These are phyloP conservation scores for Cyberlindnera saturnus DNA, from an alignment of 805 yeast species.

Conservation along the genomic window DNA sequence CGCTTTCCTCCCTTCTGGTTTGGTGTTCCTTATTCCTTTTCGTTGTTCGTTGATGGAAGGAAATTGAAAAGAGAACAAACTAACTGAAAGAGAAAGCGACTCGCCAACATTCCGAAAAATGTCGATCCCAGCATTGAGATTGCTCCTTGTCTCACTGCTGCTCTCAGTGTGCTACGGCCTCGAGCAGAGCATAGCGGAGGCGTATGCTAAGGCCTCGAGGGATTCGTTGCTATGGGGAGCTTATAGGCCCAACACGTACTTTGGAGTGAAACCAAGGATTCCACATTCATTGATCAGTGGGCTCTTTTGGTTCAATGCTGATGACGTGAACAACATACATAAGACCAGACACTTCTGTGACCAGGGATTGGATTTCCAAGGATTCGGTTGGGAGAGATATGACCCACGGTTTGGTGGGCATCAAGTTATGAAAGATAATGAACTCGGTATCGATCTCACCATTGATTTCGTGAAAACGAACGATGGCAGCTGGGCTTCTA, in stretches of 20 bases:
- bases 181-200: constrained; percentile 4
- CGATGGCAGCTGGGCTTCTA: constrained; percentile 77
- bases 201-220: constrained; percentile 32
- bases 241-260: constrained; percentile 77
- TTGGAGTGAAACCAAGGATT: constrained; percentile 74
- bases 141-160: neutral
- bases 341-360: constrained; percentile 70
- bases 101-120: neutral
- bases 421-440: constrained; percentile 65
- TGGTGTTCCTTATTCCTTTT: neutral
- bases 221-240: constrained; percentile 84
- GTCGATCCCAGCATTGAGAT: neutral
- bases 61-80: too few species aligned
- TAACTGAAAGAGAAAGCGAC: too few species aligned
- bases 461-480: constrained; percentile 71
- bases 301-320: constrained; percentile 79
- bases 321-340: constrained; percentile 45
- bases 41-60: too few species aligned
- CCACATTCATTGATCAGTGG: constrained; percentile 77
- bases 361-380: constrained; percentile 60
- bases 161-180: neutral
- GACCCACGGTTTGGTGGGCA: constrained; percentile 88
- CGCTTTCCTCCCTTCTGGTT: neutral
- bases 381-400: constrained; percentile 81
- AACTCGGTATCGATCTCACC: constrained; percentile 53